Evolutionary conservation across 495 filamentous ascomycete genomes (phyloP), one percentile per base, ranked within the genome.

Genomic region (Hypoxylon lenormandii): DNA sequence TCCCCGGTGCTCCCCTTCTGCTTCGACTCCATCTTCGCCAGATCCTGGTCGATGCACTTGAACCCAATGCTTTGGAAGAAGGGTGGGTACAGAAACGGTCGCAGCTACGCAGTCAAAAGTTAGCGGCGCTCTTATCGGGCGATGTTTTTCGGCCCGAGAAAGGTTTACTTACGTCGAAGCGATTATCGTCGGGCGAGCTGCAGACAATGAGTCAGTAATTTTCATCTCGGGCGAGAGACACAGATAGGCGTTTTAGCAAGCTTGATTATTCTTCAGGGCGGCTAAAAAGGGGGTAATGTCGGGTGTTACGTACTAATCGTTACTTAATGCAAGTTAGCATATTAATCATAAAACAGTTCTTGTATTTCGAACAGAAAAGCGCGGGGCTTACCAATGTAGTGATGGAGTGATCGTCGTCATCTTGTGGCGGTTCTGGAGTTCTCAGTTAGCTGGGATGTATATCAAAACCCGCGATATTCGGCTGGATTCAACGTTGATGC

Each of bases 391-490:
- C 30, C 74, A 76, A 23, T 80, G 78, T 0, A 79, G 40, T 1
- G 81, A 81, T 7, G 89, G 89, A 1, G 89, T 91, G 3, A 90
- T 62, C 0, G 84, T 83, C 1, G 87, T 90, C 82, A 86, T 86
- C 77, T 92, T 92, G 66, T 91, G 89, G 2, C 90, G 79, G 65
- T 80, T 84, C 30, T 33, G 6, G 6, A 33, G 6, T 33, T 33
- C 10, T 8, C 10, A 33, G 10, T 33, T 33, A 33, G 30, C n/a
- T 33, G 10, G 3, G 52, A 42, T 15, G 38, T 42, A 42, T 13
- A 42, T 1, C 12, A 16, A 42, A 2, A 42, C 3, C 38, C 12
- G 0, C 15, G 15, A 13, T 15, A 33, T 19, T 16, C 2, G 28
- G 23, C 26, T 4, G 21, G 18, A 5, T 45, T 45, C 10, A 7